Conservation (phyloP, 73 alveolate genomes). For the Uronychia setigera region DNA sequence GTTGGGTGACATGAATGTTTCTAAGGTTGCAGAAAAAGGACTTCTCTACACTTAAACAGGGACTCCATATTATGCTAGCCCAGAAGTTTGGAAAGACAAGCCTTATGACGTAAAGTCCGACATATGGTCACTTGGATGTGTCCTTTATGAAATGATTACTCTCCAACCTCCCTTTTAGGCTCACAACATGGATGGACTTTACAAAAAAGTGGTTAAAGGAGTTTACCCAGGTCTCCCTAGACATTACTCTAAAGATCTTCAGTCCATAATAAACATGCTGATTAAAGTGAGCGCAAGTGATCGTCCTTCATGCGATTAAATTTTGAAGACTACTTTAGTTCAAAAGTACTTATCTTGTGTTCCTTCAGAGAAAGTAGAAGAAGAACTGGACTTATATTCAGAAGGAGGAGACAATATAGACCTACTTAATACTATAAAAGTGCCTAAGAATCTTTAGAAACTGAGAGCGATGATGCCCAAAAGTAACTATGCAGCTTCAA, state of each 20-base stretch:
- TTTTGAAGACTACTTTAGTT: constrained; percentile 13
- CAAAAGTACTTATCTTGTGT: neutral
- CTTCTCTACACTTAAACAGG: constrained; percentile 93
- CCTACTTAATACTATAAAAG: constrained; percentile 63
- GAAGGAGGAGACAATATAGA: too few relatives aligned
- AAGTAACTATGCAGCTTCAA: constrained; percentile 45
- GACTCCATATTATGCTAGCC: constrained; percentile 93
- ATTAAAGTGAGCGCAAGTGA: constrained; percentile 15
- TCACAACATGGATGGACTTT: constrained; percentile 80
- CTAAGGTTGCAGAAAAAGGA: constrained; percentile 84
- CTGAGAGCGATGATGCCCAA: constrained; percentile 64
- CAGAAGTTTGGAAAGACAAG: constrained; percentile 94
- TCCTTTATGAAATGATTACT: constrained; percentile 86
- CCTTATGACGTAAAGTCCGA: constrained; percentile 90
- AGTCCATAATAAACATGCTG: constrained; percentile 58
- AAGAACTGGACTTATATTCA: neutral
- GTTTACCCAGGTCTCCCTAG: constrained; percentile 73
- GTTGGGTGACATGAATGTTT: constrained; percentile 92
- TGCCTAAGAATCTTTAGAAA: constrained; percentile 50
- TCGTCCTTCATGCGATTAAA: constrained; percentile 40
- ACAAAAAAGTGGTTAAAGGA: constrained; percentile 78
- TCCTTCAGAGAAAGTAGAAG: neutral
- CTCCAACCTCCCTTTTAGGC: constrained; percentile 90
- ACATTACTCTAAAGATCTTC: constrained; percentile 62
- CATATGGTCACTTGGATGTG: constrained; percentile 94